These are phyloP conservation scores for Grosmannia huntii DNA, from an alignment of 2,329 filamentous ascomycete species.

Conservation along the genomic window DNA sequence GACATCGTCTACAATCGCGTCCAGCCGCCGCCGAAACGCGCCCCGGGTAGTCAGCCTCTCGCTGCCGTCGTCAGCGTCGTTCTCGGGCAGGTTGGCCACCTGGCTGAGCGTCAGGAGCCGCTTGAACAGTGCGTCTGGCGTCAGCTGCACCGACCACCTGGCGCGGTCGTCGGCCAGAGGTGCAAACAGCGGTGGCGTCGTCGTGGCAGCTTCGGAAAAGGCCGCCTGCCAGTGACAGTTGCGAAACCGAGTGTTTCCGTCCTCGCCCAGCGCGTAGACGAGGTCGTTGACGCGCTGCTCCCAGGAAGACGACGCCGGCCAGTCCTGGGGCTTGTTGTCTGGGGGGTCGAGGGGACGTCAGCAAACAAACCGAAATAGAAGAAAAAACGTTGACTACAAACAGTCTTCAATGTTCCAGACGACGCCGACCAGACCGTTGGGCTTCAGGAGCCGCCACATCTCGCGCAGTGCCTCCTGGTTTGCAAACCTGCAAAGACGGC, in stretches of 20 bases:
- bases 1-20: slow-evolving; percentile 42
- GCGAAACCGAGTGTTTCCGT: slow-evolving; percentile 52
- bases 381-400: slow-evolving; percentile 28
- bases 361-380: not conserved
- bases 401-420: slow-evolving; percentile 67
- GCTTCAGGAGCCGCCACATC: slow-evolving; percentile 51
- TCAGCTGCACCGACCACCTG: slow-evolving; percentile 45
- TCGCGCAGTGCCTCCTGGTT: slow-evolving; percentile 48
- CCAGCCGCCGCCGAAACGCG: slow-evolving; percentile 35
- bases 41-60: slow-evolving; percentile 18
- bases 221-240: slow-evolving; percentile 50
- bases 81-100: slow-evolving; percentile 40
- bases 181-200: slow-evolving; percentile 37
- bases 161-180: slow-evolving; percentile 45
- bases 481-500: slow-evolving; percentile 48
- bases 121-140: slow-evolving; percentile 47
- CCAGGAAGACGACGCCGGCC: slow-evolving; percentile 45
- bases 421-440: slow-evolving; percentile 46
- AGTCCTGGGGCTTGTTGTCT: slow-evolving; percentile 52
- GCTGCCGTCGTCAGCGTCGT: not conserved
- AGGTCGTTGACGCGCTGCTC: slow-evolving; percentile 49
- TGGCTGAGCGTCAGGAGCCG: slow-evolving; percentile 56
- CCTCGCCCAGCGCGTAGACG: slow-evolving; percentile 37
- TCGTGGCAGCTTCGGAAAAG: slow-evolving; percentile 38
- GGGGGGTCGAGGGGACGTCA: slow-evolving; percentile 27